Conservation (phyloP, 495 filamentous ascomycete species). For the Trypethelium eluteriae region DNA sequence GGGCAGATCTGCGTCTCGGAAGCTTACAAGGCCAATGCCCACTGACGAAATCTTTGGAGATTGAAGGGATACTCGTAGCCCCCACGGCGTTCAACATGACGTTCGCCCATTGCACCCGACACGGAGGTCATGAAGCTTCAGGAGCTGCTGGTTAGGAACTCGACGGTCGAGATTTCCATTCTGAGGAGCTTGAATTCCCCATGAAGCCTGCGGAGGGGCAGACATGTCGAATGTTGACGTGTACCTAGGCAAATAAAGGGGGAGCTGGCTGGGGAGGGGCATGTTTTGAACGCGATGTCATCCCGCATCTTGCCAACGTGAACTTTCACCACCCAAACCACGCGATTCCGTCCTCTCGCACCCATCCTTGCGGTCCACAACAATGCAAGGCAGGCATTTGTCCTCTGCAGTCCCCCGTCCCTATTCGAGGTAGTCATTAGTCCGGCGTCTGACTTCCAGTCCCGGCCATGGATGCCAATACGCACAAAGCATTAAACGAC, state of each 20-base stretch:
- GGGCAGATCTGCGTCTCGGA: not conserved
- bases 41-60: not conserved
- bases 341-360: not conserved
- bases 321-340: not conserved
- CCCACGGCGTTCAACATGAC: not conserved
- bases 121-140: not conserved
- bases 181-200: not conserved
- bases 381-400: too few species aligned
- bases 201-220: not conserved
- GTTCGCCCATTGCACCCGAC: not conserved
- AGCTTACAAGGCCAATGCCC: constrained; percentile 11
- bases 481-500: constrained; percentile 88
- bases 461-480: constrained; percentile 67
- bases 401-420: too few species aligned
- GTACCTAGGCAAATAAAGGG: not conserved
- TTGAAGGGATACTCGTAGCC: not conserved
- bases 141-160: not conserved
- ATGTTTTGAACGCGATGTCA: not conserved
- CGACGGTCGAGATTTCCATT: not conserved
- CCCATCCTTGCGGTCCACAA: too few species aligned
- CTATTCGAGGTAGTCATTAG: not conserved
- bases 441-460: not conserved
- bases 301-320: not conserved
- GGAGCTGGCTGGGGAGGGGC: not conserved
- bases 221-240: not conserved